These are phyloP conservation scores for Talaromyces liani DNA, from an alignment of 495 filamentous ascomycete genomes.

Conservation along the genomic window DNA sequence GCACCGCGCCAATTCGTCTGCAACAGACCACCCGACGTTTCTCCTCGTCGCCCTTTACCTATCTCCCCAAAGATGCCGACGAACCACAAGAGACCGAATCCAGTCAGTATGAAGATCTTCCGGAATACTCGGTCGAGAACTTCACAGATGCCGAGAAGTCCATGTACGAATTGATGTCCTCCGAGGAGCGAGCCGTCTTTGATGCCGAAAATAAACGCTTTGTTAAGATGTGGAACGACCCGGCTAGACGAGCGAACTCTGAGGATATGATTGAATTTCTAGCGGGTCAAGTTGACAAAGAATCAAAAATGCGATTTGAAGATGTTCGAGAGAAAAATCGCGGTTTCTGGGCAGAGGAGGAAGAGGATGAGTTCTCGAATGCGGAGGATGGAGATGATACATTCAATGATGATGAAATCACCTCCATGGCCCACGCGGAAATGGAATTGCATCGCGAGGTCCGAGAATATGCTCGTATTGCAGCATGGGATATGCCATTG, in stretches of 20 bases:
- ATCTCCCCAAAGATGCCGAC: conserved; percentile 30
- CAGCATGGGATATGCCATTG: conserved; percentile 94
- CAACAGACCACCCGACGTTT: conserved; percentile 27
- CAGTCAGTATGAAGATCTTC: conserved; percentile 25
- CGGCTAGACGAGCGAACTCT: conserved; percentile 19
- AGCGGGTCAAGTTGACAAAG: conserved; percentile 26
- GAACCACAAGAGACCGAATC: conserved; percentile 23
- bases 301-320: conserved; percentile 27
- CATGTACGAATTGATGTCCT: conserved; percentile 40
- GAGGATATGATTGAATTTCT: conserved; percentile 27
- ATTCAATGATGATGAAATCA: conserved; percentile 74
- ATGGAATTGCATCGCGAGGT: conserved; percentile 85
- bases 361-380: conserved; percentile 40
- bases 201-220: conserved; percentile 29
- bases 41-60: conserved; percentile 28
- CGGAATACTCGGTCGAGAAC: conserved; percentile 32
- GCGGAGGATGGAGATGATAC: conserved; percentile 56
- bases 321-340: conserved; percentile 21
- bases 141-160: conserved; percentile 35
- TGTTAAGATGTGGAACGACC: conserved; percentile 35
- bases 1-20: conserved; percentile 11
- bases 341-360: conserved; percentile 48
- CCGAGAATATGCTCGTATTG: conserved; percentile 77
- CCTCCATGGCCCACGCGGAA: conserved; percentile 70
- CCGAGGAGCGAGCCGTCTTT: conserved; percentile 37